phyloP scores from a whole-genome alignment of 257 asterid genomes.

The Lycium barbarum region DNA sequence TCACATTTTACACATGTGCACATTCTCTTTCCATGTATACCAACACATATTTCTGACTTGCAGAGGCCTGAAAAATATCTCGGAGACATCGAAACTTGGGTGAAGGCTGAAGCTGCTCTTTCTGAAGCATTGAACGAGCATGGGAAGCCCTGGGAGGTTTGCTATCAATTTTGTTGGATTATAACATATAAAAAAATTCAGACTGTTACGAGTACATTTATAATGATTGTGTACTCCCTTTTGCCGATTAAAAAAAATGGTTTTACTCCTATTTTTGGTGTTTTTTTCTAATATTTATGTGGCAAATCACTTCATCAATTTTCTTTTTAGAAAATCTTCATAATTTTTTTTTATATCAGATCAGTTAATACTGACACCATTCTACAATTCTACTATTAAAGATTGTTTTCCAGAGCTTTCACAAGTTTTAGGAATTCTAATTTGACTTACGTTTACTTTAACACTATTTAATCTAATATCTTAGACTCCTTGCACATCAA shows the following conservation, averaged over 20 bases:
- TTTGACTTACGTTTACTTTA: background rate
- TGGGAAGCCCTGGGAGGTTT: slow-evolving; percentile 94
- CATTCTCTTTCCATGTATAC: background rate
- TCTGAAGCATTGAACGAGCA: slow-evolving; percentile 82
- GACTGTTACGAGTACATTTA: background rate
- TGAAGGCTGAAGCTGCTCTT: slow-evolving; percentile 89
- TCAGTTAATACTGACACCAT: background rate
- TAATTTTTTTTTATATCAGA: background rate
- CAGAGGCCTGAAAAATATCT: slow-evolving; percentile 92
- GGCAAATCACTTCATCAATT: background rate
- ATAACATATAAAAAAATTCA: background rate
- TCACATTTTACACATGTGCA: background rate
- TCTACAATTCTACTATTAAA: background rate
- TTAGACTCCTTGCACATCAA: slow-evolving; percentile 9
- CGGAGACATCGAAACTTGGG: slow-evolving; percentile 81
- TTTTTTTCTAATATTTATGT: background rate
- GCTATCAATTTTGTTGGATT: slow-evolving; percentile 28
- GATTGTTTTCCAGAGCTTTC: no score
- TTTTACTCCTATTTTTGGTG: background rate
- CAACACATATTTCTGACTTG: slow-evolving; percentile 34
- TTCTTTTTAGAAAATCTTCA: background rate
- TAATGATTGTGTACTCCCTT: background rate
- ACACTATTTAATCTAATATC: background rate
- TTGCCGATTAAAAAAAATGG: background rate
- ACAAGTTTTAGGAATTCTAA: no score